These are phyloP conservation scores for Naganishia sp. DNA, from an alignment of 1,284 basidiomycete genomes.

Conservation along the genomic window DNA sequence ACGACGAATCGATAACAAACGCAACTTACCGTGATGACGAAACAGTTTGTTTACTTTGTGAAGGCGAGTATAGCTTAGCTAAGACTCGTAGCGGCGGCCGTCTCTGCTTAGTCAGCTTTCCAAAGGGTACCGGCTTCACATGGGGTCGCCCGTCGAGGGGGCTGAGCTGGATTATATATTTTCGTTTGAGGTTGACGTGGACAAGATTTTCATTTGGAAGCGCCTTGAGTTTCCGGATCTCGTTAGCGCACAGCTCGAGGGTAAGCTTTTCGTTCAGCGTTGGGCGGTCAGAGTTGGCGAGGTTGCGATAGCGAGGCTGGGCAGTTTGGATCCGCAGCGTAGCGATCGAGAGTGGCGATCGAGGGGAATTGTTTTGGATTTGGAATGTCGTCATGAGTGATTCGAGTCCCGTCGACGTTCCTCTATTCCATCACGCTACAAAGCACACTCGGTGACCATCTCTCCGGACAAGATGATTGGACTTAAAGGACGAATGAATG, in stretches of 20 bases:
- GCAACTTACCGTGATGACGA: conserved; percentile 26
- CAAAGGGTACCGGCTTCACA: conserved; percentile 1
- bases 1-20: background rate
- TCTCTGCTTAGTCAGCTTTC: conserved; percentile 4
- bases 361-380: conserved; percentile 9
- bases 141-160: background rate
- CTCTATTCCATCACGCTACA: background rate
- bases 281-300: conserved; percentile 4
- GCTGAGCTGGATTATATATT: conserved; percentile 28
- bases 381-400: conserved; percentile 17
- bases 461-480: conserved; percentile 67
- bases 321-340: conserved; percentile 1
- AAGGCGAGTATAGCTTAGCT: background rate
- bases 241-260: conserved; percentile 3
- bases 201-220: conserved; percentile 24
- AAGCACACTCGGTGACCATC: background rate
- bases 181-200: conserved; percentile 29
- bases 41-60: conserved; percentile 26
- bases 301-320: too few species aligned
- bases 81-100: background rate
- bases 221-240: background rate
- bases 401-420: background rate
- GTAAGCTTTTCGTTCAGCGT: background rate
- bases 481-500: conserved; percentile 85
- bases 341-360: conserved; percentile 11